phyloP scores from a whole-genome alignment of 2,329 filamentous ascomycete genomes.

The Aureobasidium melanogenum region DNA sequence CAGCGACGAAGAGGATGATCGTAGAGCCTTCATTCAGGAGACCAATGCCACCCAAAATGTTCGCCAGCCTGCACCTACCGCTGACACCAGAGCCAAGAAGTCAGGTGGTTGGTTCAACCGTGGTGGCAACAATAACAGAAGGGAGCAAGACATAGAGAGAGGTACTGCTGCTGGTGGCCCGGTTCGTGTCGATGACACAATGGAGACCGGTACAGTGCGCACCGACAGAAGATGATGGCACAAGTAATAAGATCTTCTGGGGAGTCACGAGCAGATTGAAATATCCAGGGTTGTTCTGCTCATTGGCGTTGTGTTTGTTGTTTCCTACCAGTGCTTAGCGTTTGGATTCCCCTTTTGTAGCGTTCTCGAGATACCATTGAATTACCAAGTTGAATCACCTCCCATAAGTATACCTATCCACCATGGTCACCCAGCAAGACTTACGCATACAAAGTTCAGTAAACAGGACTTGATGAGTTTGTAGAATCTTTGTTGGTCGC shows the following conservation, averaged over 20 bases:
- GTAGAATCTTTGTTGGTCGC: too few relatives aligned
- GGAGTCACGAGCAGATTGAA: not conserved
- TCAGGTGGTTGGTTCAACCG: constrained; percentile 7
- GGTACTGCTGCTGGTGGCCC: not conserved
- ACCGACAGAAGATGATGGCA: not conserved
- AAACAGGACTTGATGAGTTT: too few relatives aligned
- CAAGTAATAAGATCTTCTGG: not conserved
- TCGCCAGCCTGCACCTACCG: not conserved
- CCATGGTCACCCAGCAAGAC: too few relatives aligned
- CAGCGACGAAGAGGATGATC: constrained; percentile 28
- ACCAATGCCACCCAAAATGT: not conserved
- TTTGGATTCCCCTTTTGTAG: not conserved
- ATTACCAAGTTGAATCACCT: not conserved
- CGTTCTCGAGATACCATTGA: constrained; percentile 1
- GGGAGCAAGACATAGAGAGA: constrained; percentile 12
- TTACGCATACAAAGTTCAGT: too few relatives aligned
- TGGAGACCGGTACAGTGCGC: constrained; percentile 11
- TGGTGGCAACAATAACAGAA: constrained; percentile 7
- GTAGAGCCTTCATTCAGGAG: constrained; percentile 13
- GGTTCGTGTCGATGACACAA: not conserved
- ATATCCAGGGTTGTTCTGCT: not conserved
- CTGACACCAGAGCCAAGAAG: not conserved
- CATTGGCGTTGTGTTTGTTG: not conserved
- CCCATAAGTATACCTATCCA: too few relatives aligned
- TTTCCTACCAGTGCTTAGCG: not conserved